Evolutionary conservation across 805 yeast genomes (phyloP).

Genomic region (Yamadazyma phyllophila): DNA sequence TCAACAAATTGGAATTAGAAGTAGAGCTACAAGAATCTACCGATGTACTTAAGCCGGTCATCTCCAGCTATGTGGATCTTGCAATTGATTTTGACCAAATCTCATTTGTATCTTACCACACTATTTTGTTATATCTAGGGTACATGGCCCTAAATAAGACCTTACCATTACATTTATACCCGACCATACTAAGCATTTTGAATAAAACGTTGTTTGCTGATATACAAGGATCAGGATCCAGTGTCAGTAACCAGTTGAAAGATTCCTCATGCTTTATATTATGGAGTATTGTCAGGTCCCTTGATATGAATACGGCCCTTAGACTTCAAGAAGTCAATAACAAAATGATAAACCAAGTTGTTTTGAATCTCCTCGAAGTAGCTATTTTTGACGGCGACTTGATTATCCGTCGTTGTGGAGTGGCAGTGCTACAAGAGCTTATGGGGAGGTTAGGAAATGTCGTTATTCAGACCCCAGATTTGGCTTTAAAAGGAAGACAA

Average conservation of each 20-base stretch:
- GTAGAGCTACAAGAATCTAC: constrained; percentile 9
- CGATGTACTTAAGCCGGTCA: not conserved
- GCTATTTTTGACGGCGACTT: constrained; percentile 73
- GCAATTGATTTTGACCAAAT: constrained; percentile 5
- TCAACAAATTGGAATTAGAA: constrained; percentile 33
- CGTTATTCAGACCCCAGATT: constrained; percentile 25
- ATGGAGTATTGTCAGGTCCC: constrained; percentile 68
- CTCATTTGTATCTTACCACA: constrained; percentile 49
- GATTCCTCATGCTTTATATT: constrained; percentile 82
- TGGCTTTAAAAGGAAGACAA: constrained; percentile 25
- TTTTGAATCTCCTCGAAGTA: constrained; percentile 45
- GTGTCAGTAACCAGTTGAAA: constrained; percentile 66
- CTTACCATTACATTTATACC: constrained; percentile 22
- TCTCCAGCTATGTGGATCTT: not conserved
- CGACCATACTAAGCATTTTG: constrained; percentile 35
- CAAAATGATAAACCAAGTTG: constrained; percentile 18
- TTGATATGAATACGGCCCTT: too few relatives aligned
- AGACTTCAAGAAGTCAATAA: too few relatives aligned
- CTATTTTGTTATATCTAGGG: constrained; percentile 57
- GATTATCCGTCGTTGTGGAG: constrained; percentile 72
- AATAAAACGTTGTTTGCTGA: constrained; percentile 52
- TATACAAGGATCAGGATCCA: constrained; percentile 49
- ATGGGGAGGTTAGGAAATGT: constrained; percentile 67
- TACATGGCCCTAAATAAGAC: constrained; percentile 28
- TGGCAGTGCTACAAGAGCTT: constrained; percentile 85